A percentile compares a stretch with the other conserved stretches of the same genome.
phyloP scores from a whole-genome alignment of 352 stramenopile species.

The Phytophthora sp. region DNA sequence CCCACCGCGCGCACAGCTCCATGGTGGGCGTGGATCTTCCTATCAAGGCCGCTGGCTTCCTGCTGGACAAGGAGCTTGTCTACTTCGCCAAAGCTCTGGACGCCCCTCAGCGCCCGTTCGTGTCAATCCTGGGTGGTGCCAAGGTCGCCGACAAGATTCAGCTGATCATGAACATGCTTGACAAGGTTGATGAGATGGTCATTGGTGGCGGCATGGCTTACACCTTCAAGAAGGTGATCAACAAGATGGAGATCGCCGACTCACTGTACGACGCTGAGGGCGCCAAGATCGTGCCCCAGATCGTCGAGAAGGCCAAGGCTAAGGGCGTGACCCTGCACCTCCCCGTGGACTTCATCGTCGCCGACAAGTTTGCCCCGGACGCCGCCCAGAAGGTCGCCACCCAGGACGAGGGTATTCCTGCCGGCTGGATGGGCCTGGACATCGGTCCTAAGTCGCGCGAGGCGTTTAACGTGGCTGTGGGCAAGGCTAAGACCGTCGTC shows the following conservation, averaged over 20 bases:
- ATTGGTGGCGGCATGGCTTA: conserved; percentile 99
- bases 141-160: conserved; percentile 99
- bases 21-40: conserved; percentile 96
- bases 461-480: conserved; percentile 80
- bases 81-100: conserved; percentile 99
- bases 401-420: conserved; percentile 93
- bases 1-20: conserved; percentile 98
- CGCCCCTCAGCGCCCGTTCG: conserved; percentile 95
- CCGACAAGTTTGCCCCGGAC: conserved; percentile 97
- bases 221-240: conserved; percentile 99
- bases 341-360: conserved; percentile 97
- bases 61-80: conserved; percentile 99
- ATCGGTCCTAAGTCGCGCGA: conserved; percentile 95
- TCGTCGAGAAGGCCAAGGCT: conserved; percentile 97
- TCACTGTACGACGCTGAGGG: conserved; percentile 93
- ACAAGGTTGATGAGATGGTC: conserved; percentile 99
- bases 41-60: conserved; percentile 93
- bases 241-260: conserved; percentile 95
- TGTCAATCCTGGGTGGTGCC: conserved; percentile 98
- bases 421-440: conserved; percentile 98
- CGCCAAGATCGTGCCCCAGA: conserved; percentile 85
- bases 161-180: conserved; percentile 99
- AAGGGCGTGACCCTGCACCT: conserved; percentile 98
- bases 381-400: conserved; percentile 92
- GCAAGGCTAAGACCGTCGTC: conserved; percentile 95